Conservation (phyloP, 768 basidiomycete species). For the Suillus paluster region DNA sequence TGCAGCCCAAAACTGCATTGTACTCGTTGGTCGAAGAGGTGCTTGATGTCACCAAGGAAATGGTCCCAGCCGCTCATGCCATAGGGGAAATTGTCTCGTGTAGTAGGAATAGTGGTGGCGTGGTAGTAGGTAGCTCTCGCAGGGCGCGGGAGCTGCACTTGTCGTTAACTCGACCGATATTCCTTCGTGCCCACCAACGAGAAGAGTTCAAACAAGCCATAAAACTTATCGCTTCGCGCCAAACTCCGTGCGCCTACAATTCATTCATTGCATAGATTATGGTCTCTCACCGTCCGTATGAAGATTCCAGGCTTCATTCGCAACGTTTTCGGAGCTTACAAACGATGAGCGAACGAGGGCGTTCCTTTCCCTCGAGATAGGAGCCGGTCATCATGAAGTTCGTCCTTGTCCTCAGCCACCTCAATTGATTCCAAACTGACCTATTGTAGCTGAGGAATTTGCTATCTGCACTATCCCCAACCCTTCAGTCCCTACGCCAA, state of each 20-base stretch:
- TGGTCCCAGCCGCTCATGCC: conserved; percentile 52
- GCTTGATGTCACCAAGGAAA: conserved; percentile 45
- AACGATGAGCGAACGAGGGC: conserved; percentile 84
- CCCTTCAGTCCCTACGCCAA: conserved; percentile 65
- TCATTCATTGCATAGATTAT: conserved; percentile 5
- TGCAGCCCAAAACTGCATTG: conserved; percentile 49
- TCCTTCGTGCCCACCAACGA: conserved; percentile 77
- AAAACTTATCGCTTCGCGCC: conserved; percentile 50
- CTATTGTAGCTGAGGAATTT: conserved; percentile 60
- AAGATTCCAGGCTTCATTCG: conserved; percentile 78
- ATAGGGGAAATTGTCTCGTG: conserved; percentile 35
- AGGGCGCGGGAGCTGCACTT: conserved; percentile 66
- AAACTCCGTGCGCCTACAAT: conserved; percentile 46
- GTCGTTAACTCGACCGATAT: conserved; percentile 84
- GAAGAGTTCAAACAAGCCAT: conserved; percentile 72
- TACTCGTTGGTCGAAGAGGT: conserved; percentile 50
- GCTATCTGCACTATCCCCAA: conserved; percentile 58
- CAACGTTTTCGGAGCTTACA: conserved; percentile 65
- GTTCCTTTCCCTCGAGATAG: conserved; percentile 82
- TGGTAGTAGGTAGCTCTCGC: conserved; percentile 14
- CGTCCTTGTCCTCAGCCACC: conserved; percentile 16
- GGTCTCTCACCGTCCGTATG: conserved; percentile 13
- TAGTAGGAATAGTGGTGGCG: conserved; percentile 8
- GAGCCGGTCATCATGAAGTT: conserved; percentile 84
- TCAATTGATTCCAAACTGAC: conserved; percentile 8